phyloP scores from a whole-genome alignment of 495 filamentous ascomycete species.

The Friedmanniomyces simplex region DNA sequence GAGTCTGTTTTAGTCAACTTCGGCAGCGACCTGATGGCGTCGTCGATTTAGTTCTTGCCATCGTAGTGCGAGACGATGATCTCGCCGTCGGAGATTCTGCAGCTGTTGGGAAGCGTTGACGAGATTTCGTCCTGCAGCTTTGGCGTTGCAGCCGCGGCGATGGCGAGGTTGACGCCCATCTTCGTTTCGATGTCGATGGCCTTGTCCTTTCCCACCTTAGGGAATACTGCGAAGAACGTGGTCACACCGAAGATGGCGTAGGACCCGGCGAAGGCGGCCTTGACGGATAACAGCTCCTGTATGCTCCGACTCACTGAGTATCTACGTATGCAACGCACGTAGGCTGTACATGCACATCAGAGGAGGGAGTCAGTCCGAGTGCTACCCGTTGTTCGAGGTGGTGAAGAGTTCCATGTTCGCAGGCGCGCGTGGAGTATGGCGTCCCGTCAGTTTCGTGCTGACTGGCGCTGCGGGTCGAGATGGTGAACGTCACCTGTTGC shows the following conservation, averaged over 20 bases:
- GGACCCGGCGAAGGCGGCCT: slow-evolving; percentile 35
- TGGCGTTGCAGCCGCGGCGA: slow-evolving; percentile 11
- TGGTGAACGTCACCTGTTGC: background rate
- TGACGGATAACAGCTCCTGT: slow-evolving; percentile 32
- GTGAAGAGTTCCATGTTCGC: background rate
- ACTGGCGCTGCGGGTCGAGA: background rate
- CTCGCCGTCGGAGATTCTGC: slow-evolving; percentile 15
- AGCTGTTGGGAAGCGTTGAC: slow-evolving; percentile 2
- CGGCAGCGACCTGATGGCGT: slow-evolving; percentile 29
- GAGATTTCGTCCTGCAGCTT: background rate
- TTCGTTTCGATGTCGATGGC: slow-evolving; percentile 5
- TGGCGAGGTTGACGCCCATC: slow-evolving; percentile 18
- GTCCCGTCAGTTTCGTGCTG: background rate
- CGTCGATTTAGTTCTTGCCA: slow-evolving; percentile 32
- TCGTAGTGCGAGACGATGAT: slow-evolving; percentile 34
- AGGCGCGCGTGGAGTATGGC: background rate
- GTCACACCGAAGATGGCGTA: slow-evolving; percentile 43
- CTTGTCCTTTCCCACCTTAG: background rate
- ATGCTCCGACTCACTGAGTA: slow-evolving; percentile 23
- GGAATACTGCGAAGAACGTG: slow-evolving; percentile 38
- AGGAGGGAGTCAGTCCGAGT: background rate
- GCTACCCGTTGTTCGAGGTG: background rate
- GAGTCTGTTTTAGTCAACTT: slow-evolving; percentile 30
- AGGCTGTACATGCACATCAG: background rate
- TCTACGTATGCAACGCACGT: background rate